Evolutionary conservation across 257 asterid genomes (phyloP).

Genomic region (Henckelia pumila): DNA sequence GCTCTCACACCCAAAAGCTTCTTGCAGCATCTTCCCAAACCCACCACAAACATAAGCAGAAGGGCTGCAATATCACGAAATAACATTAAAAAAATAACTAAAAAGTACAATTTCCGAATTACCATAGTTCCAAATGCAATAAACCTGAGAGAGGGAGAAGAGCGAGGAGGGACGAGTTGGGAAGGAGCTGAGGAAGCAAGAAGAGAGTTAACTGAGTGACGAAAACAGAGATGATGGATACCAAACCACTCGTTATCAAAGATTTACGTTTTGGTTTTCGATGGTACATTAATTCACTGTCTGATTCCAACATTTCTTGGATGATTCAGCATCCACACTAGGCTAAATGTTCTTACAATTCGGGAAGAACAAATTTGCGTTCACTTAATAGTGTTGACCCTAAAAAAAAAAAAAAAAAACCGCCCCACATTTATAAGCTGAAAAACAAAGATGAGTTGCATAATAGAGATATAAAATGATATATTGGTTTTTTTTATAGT

Average conservation of each 20-base stretch:
- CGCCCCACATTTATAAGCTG: too few relatives aligned
- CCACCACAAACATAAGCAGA: constrained; percentile 36
- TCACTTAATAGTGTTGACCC: too few relatives aligned
- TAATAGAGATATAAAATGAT: too few relatives aligned
- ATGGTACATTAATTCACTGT: constrained; percentile 1
- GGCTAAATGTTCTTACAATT: too few relatives aligned
- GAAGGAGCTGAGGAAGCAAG: constrained; percentile 36
- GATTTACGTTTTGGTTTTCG: constrained; percentile 25
- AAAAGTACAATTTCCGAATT: constrained; percentile 1
- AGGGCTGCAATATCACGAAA: constrained; percentile 34
- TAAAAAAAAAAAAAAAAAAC: too few relatives aligned
- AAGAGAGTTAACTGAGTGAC: constrained; percentile 40
- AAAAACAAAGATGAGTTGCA: too few relatives aligned
- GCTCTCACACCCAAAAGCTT: constrained; percentile 48
- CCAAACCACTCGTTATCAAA: constrained; percentile 28
- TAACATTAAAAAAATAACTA: not conserved
- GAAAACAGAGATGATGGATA: constrained; percentile 37
- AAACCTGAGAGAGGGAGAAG: constrained; percentile 51
- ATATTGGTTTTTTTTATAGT: too few relatives aligned
- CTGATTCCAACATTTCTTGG: constrained; percentile 23
- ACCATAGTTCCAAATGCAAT: not conserved
- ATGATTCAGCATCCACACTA: not conserved
- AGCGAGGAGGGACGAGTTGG: constrained; percentile 32
- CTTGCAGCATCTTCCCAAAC: constrained; percentile 45
- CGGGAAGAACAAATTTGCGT: too few relatives aligned